A percentile compares a stretch with the other conserved stretches of the same genome.
phyloP scores from a whole-genome alignment of 2,329 filamentous ascomycete genomes.

The Polytolypa hystricis region DNA sequence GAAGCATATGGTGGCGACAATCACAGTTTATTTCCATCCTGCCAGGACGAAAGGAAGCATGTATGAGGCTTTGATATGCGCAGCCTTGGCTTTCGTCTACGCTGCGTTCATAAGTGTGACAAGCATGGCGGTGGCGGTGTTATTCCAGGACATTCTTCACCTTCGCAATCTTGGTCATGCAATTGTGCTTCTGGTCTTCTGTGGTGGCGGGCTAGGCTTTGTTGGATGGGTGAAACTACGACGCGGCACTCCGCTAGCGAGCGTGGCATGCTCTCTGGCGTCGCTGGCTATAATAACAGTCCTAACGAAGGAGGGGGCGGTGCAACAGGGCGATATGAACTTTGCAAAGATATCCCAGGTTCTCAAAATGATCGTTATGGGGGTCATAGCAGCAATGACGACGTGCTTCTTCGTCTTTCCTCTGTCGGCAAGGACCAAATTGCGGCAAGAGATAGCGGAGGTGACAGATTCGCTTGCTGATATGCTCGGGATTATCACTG shows the following conservation, averaged over 20 bases:
- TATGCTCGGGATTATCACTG: constrained; percentile 70
- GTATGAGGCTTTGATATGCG: constrained; percentile 71
- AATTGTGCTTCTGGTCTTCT: constrained; percentile 70
- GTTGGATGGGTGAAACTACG: constrained; percentile 79
- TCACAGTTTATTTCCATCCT: constrained; percentile 92
- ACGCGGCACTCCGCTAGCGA: constrained; percentile 67
- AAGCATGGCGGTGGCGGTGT: constrained; percentile 79
- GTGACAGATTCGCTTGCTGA: constrained; percentile 66
- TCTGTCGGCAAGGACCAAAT: constrained; percentile 59
- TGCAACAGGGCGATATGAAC: constrained; percentile 72
- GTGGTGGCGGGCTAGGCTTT: constrained; percentile 76
- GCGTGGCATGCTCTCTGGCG: constrained; percentile 73
- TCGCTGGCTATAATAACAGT: constrained; percentile 83
- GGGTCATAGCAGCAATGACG: constrained; percentile 57
- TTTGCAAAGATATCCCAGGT: constrained; percentile 72
- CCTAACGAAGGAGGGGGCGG: constrained; percentile 79
- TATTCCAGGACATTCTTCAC: constrained; percentile 58
- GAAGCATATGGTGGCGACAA: constrained; percentile 86
- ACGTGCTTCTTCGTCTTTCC: constrained; percentile 72
- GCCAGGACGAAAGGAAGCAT: constrained; percentile 78
- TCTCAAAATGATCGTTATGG: constrained; percentile 73
- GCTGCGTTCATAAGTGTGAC: constrained; percentile 63
- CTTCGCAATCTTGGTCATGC: constrained; percentile 62
- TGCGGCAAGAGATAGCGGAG: constrained; percentile 63
- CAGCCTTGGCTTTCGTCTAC: constrained; percentile 67